Conservation (phyloP, 139 green algal species). For the Coelastrella sp. region DNA sequence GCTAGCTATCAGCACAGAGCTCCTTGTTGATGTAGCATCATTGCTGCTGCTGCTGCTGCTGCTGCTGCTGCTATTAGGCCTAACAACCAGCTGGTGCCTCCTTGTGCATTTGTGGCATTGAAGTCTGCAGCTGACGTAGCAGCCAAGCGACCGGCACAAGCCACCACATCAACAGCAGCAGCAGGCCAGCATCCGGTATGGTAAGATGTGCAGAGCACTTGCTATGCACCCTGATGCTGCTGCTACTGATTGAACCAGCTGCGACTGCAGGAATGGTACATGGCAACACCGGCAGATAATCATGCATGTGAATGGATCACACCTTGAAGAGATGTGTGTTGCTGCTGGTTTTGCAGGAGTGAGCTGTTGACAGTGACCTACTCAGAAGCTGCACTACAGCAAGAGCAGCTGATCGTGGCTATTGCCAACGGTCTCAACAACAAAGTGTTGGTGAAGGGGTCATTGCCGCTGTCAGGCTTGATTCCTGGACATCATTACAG, state of each 20-base stretch:
- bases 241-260: not conserved
- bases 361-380: constrained; percentile 46
- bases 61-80: constrained; percentile 24
- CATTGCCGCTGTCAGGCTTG: constrained; percentile 21
- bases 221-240: not conserved
- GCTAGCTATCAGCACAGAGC: not conserved
- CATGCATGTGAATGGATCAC: too few species aligned
- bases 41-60: constrained; percentile 38
- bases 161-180: not conserved
- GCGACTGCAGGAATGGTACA: too few species aligned
- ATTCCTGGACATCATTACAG: constrained; percentile 55
- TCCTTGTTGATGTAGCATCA: too few species aligned
- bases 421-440: constrained; percentile 54
- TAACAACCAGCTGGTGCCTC: constrained; percentile 17
- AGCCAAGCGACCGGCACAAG: constrained; percentile 19
- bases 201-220: not conserved
- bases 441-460: constrained; percentile 49
- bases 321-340: too few species aligned
- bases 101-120: constrained; percentile 26
- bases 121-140: constrained; percentile 5
- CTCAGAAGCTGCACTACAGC: constrained; percentile 47
- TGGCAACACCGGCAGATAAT: too few species aligned
- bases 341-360: constrained; percentile 23
- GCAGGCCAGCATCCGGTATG: constrained; percentile 1
- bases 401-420: constrained; percentile 54